Percentiles rank a stretch among this genome's conserved stretches.
Conservation (phyloP, 768 basidiomycete species). For the Pholiota molesta region DNA sequence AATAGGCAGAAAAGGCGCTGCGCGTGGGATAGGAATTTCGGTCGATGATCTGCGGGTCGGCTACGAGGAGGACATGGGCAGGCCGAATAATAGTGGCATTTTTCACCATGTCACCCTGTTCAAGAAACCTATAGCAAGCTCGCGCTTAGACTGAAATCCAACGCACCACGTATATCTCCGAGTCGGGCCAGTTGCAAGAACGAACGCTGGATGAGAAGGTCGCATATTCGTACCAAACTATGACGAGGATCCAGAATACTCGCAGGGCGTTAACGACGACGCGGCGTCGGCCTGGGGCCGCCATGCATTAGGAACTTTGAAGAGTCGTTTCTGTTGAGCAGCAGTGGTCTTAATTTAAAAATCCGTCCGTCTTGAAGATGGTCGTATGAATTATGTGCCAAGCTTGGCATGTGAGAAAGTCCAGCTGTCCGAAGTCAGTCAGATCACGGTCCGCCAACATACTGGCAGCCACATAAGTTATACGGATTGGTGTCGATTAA, state of each 20-base stretch:
- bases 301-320: constrained; percentile 23
- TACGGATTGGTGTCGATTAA: neutral
- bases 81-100: constrained; percentile 25
- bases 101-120: constrained; percentile 14
- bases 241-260: constrained; percentile 59
- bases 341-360: neutral
- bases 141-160: neutral
- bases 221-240: constrained; percentile 73
- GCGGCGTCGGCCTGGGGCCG: constrained; percentile 28
- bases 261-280: constrained; percentile 50
- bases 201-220: constrained; percentile 51
- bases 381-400: neutral
- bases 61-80: constrained; percentile 73
- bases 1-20: constrained; percentile 50
- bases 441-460: neutral
- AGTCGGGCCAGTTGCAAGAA: constrained; percentile 67
- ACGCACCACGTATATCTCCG: constrained; percentile 32
- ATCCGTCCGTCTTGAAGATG: neutral
- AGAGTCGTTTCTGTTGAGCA: neutral
- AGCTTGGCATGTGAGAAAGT: neutral
- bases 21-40: constrained; percentile 72
- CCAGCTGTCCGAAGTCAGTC: neutral
- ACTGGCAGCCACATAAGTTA: neutral
- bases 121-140: neutral
- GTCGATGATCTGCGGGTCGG: constrained; percentile 89